Base-by-base conservation (phyloP, 208 protist genomes). In the Lotmaria passim region DNA sequence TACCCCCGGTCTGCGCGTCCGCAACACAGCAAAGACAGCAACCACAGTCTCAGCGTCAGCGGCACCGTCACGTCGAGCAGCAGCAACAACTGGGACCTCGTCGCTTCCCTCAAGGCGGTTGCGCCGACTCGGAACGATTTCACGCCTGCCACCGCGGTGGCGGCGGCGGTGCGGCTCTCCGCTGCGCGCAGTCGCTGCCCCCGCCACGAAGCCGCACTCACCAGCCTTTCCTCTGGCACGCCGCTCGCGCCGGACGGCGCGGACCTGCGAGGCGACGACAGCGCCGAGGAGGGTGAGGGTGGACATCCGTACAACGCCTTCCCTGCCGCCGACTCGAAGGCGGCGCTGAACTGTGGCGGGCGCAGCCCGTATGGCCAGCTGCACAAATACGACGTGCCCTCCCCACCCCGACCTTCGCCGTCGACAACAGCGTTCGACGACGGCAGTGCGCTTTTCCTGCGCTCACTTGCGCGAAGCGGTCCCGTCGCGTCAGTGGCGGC, bases 281-380 rank as follows among this genome's bases (percentile, higher is more conserved):
- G 10, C 15, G 17, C 26, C 1, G 23, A 17, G 56, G 38, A 48
- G 21, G 46, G n/a, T 4, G 46, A 56, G 2, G 34, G 23, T 26
- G 41, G 44, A 3, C 60, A 66, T 15, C 60, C 60, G n/a, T 66
- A 66, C 60, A 66, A 66, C 47, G 33, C 60, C 23, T 34, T 46
- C 10, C 14, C 43, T 21, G 15, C 60, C 8, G 46, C 34, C 2
- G 60, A 30, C 24, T 1, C 47, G 23, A 44, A 19, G 6, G 15
- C 23, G 5, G 5, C 34, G 17, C 3, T 11, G 30, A n/a, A 34
- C 33, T 10, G 12, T 6, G 24, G 23, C 2, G 33, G 21, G 3
- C 1, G 33, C 46, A 33, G 21, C 19, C 7, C 28, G n/a, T 33
- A 53, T 2, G 12, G 60, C 11, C 60, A 56, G 31, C 11, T 56